Percentiles rank a stretch among this genome's conserved stretches.
These are phyloP conservation scores for Neurospora crassa DNA, from an alignment of 2,329 filamentous ascomycete species.

Conservation along the genomic window DNA sequence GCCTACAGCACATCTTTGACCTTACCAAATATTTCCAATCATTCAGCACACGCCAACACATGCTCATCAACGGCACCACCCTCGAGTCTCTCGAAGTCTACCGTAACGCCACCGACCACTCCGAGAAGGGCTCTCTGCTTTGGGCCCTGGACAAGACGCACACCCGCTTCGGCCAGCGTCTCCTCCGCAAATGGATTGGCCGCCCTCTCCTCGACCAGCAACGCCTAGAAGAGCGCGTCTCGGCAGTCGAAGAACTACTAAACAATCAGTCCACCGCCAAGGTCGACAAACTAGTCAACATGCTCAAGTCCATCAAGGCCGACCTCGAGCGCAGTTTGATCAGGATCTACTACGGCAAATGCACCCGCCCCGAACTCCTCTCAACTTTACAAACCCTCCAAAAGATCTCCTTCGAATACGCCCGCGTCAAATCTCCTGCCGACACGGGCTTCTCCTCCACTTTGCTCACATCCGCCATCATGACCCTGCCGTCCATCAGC, in stretches of 20 bases:
- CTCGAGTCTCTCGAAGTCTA: slow-evolving; percentile 92
- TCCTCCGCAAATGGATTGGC: slow-evolving; percentile 92
- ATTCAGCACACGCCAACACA: slow-evolving; percentile 88
- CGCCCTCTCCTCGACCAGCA: slow-evolving; percentile 71
- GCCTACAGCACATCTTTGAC: slow-evolving; percentile 89
- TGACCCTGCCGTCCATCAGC: slow-evolving; percentile 65
- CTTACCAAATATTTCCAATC: slow-evolving; percentile 95
- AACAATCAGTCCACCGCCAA: slow-evolving; percentile 54
- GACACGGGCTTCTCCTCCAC: slow-evolving; percentile 65
- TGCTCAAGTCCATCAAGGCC: slow-evolving; percentile 62
- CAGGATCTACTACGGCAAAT: slow-evolving; percentile 95
- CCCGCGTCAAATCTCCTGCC: slow-evolving; percentile 51
- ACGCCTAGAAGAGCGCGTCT: slow-evolving; percentile 66
- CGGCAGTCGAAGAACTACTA: slow-evolving; percentile 79
- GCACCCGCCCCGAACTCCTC: slow-evolving; percentile 78
- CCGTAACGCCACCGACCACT: slow-evolving; percentile 83
- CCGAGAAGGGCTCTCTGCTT: slow-evolving; percentile 79
- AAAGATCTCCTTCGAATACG: slow-evolving; percentile 67
- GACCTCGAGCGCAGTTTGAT: slow-evolving; percentile 92
- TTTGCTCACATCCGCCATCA: slow-evolving; percentile 62
- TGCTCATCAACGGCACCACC: slow-evolving; percentile 93
- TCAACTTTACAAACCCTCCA: slow-evolving; percentile 79
- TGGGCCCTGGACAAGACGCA: slow-evolving; percentile 92
- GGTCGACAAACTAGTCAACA: slow-evolving; percentile 63
- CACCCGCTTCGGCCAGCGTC: slow-evolving; percentile 78